Base-by-base conservation (phyloP, 805 yeast genomes). In the Hagleromyces aurorensis region DNA sequence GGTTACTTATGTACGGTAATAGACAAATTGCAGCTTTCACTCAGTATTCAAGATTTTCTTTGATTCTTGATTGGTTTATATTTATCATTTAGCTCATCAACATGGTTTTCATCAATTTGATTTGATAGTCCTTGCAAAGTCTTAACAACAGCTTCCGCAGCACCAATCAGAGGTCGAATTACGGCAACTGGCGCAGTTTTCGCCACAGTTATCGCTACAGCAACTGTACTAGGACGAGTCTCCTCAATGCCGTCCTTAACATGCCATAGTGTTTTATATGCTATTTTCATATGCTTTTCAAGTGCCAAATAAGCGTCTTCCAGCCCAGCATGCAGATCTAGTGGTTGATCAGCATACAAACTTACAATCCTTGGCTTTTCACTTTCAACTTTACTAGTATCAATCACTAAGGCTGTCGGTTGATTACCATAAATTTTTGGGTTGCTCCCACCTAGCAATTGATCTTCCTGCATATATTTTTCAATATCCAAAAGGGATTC, bases 161-260 rank as follows among this genome's bases (percentile, higher is more conserved):
- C 85, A 2, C 96, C 97, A 44, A 87, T 85, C 38, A 85, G 68
- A 2, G 96, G 96, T 23, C 96, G 56, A 2, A 87, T 66, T 10
- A 87, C 55, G 12, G 84, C 77, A 10, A 84, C 72, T 0, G 96
- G 96, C 1, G 94, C 74, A 0, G 80, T 84, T 40, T 70, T 72
- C 9, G 82, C 77, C 9, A 85, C 64, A 1, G 84, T 76, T 12
- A 64, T 56, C 0, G 83, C 70, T 0, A 87, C 83, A 4, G 68
- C 78, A 43, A 72, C 78, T 16, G 78, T 65, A 3, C 40, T 32
- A n/a, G 34, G 29, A 8, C 30, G 24, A 8, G 30, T 36, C n/a
- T 70, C 78, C 16, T 74, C 64, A 6, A 84, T 70, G 22, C 75
- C 79, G 4, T 67, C 61, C 11, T 76, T 70, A 4, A 89, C 74